These are phyloP conservation scores for Astrephomene gubernaculifera DNA, from an alignment of 139 green algal genomes.

Conservation along the genomic window DNA sequence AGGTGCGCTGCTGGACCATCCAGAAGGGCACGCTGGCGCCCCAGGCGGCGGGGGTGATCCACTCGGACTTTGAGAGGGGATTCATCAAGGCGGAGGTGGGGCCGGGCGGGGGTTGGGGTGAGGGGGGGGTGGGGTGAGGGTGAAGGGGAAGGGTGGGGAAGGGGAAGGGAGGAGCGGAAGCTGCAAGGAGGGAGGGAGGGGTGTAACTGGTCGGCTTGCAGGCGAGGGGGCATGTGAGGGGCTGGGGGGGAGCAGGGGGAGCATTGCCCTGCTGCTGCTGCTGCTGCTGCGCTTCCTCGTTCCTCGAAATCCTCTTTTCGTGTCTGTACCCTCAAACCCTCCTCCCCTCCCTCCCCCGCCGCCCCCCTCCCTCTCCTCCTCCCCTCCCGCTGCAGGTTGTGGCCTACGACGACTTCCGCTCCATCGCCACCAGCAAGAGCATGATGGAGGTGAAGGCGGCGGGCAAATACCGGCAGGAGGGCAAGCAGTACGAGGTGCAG, in stretches of 20 bases:
- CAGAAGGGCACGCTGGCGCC: slow-evolving; percentile 81
- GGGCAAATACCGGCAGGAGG: slow-evolving; percentile 93
- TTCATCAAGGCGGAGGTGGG: slow-evolving; percentile 95
- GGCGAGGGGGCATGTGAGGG: too few relatives aligned
- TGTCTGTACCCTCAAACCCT: too few relatives aligned
- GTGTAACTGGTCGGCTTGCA: too few relatives aligned
- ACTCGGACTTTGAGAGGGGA: slow-evolving; percentile 94
- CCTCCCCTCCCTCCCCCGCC: too few relatives aligned
- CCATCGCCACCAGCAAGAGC: slow-evolving; percentile 56
- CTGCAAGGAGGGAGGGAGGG: too few relatives aligned
- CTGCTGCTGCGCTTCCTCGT: too few relatives aligned
- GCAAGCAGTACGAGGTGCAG: slow-evolving; percentile 90
- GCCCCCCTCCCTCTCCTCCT: too few relatives aligned
- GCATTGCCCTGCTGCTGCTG: too few relatives aligned
- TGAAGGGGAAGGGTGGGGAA: not conserved
- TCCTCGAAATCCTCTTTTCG: too few relatives aligned
- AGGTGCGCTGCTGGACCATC: slow-evolving; percentile 93
- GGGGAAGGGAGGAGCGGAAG: not conserved
- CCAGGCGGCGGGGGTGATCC: slow-evolving; percentile 90
- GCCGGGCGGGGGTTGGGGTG: not conserved
- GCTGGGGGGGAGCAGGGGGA: too few relatives aligned
- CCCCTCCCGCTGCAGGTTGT: slow-evolving; percentile 53
- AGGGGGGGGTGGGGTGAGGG: not conserved
- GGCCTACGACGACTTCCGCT: slow-evolving; percentile 74
- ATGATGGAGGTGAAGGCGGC: slow-evolving; percentile 83